Evolutionary conservation across 2,329 filamentous ascomycete genomes (phyloP), one percentile per base, ranked within the genome.

Genomic region (Pseudogymnoascus sp.): DNA sequence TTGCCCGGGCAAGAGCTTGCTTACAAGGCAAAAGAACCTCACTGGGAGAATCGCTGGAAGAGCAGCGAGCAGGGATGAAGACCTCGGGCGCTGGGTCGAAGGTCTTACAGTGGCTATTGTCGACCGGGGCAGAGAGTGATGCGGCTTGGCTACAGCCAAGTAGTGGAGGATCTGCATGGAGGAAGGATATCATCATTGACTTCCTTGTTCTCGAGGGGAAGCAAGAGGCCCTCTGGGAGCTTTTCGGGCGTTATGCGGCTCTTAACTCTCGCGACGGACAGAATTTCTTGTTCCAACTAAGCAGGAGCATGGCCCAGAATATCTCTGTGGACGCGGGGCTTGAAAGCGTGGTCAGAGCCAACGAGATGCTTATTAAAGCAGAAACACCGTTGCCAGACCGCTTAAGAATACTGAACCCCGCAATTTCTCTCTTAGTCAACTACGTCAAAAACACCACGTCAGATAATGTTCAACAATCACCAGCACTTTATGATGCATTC

Each of bases 131-230:
- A 16, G 64, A 65, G 16, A 69, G 69, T 18, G 63, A 69, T 18
- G 63, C 63, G 5, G 51, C 66, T 1, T 73, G 73, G 60, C 64
- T 73, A 23, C 18, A 63, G 12, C 60, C 65, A 10, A 62, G 71
- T 26, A 26, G 45, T 16, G 2, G 6, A 51, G 62, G 18, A 29
- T 10, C 11, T 71, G 73, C 31, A 62, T 40, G 29, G 36, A 16
- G 6, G 57, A 36, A 21, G 5, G 23, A 64, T 5, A 37, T 71
- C 16, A 64, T 74, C 10, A 66, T 72, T 62, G 64, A 71, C 61
- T 73, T 69, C 57, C 66, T 73, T 63, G 69, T 73, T 16, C 71
- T 70, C 6, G 73, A 74, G 63, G 67, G 66, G 4, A 63, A 71
- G 7, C 64, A 72, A 62, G 68, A 71, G 47, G 54, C 64, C 18